These are phyloP conservation scores for Aspergillus luchuensis DNA, from an alignment of 2,329 filamentous ascomycete genomes.

Conservation along the genomic window DNA sequence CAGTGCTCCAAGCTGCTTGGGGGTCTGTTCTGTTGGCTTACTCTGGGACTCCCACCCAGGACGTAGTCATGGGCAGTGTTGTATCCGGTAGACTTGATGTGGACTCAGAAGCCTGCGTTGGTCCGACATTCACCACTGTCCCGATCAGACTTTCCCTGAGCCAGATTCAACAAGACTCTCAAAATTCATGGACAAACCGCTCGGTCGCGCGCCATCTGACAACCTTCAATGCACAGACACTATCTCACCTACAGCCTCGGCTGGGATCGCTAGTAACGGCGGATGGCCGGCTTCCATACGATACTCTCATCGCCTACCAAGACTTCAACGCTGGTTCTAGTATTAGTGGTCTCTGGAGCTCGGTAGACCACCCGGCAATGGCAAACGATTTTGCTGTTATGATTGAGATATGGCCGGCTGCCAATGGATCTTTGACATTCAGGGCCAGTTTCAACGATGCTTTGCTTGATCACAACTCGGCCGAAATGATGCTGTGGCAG, in stretches of 20 bases:
- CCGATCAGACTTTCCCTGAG: slow-evolving; percentile 34
- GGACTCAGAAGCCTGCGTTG: slow-evolving; percentile 31
- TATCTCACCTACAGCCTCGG: slow-evolving; percentile 28
- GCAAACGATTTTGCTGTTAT: slow-evolving; percentile 36
- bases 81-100: slow-evolving; percentile 33
- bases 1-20: slow-evolving; percentile 43
- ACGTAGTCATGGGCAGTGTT: slow-evolving; percentile 40
- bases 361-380: slow-evolving; percentile 29
- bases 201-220: slow-evolving; percentile 28
- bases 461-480: slow-evolving; percentile 26
- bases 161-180: slow-evolving; percentile 16
- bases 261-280: slow-evolving; percentile 27
- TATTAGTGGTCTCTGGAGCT: slow-evolving; percentile 21
- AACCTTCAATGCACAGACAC: slow-evolving; percentile 25
- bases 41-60: slow-evolving; percentile 35
- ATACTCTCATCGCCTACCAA: slow-evolving; percentile 40
- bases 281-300: slow-evolving; percentile 35
- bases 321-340: slow-evolving; percentile 28
- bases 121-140: slow-evolving; percentile 39
- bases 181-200: slow-evolving; percentile 22
- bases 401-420: slow-evolving; percentile 33
- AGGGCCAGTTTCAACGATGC: slow-evolving; percentile 31
- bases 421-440: slow-evolving; percentile 27
- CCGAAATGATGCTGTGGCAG: slow-evolving; percentile 30
- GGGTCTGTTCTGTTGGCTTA: slow-evolving; percentile 36